These are phyloP conservation scores for Meyerozyma athensensis DNA, from an alignment of 1,139 yeast species.

Conservation along the genomic window DNA sequence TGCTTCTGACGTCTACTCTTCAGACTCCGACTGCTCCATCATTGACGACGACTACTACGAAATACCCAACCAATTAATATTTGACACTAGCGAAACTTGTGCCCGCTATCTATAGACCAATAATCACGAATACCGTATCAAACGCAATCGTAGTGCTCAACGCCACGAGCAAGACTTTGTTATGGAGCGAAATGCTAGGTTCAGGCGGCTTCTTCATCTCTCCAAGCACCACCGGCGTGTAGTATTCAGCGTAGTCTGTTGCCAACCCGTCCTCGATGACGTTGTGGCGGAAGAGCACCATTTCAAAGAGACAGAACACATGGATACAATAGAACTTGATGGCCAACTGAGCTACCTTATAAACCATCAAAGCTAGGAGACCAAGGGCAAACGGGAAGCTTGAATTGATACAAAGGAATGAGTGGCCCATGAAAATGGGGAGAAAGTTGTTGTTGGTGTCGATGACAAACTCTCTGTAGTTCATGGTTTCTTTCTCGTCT, in stretches of 20 bases:
- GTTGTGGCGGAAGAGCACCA: slow-evolving; percentile 13
- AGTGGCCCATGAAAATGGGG: slow-evolving; percentile 26
- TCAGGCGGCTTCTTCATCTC: background rate
- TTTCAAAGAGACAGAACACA: slow-evolving; percentile 22
- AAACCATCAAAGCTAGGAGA: slow-evolving; percentile 7
- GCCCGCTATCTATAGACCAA: background rate
- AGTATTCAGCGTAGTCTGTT: slow-evolving; percentile 3
- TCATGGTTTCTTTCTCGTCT: background rate
- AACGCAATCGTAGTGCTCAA: background rate
- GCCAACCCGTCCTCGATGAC: background rate
- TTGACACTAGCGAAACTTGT: background rate
- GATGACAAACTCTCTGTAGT: slow-evolving; percentile 10
- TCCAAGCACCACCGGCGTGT: slow-evolving; percentile 2
- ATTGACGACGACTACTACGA: background rate
- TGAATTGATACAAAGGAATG: slow-evolving; percentile 19
- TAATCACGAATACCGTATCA: background rate
- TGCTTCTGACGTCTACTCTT: background rate
- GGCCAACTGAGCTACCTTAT: slow-evolving; percentile 15
- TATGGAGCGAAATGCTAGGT: background rate
- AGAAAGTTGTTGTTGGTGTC: slow-evolving; percentile 25
- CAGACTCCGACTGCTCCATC: background rate
- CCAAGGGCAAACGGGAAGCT: slow-evolving; percentile 13
- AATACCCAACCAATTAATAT: background rate
- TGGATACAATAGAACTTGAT: slow-evolving; percentile 25
- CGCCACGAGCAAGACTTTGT: background rate